Evolutionary conservation across 192 early-diverging fungal species (phyloP), one percentile per base, ranked within the genome.

Genomic region (Mortierella alpina): DNA sequence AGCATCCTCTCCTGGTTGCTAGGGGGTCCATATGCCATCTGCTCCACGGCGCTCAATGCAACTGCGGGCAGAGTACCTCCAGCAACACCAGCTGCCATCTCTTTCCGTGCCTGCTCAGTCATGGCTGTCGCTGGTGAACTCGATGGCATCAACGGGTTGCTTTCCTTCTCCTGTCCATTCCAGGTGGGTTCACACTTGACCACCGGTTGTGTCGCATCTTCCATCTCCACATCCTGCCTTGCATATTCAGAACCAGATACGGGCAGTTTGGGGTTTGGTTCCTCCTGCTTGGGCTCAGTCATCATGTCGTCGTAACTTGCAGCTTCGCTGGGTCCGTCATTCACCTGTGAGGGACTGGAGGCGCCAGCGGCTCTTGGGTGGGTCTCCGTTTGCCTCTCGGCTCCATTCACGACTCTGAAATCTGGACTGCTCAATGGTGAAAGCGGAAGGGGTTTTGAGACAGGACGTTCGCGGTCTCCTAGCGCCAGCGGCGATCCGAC

Each of bases 401-500:
- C 66, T 17, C 20, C 20, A 7, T 23, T 10, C 7, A 59, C 47
- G 12, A 13, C 56, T 18, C 18, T 17, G 1, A 48, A 2, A 7
- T 58, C 48, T 42, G 63, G 72, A 42, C 72, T 66, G 40, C 64
- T 53, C 12, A 66, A 31, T 47, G 64, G 63, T 41, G 58, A 74
- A 42, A 74, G 72, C 14, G 64, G 71, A 7, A 63, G 65, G n/a
- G 23, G 55, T 23, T 41, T 48, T 20, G 20, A 10, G 8, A 40
- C 39, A 39, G 7, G 57, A 10, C 10, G 57, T 31, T 47, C 31
- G n/a, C 44, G 50, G 7, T 61, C 50, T 2, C 44, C 44, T 39
- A 23, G n/a, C 5, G 65, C 41, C 13, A 56, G 45, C 48, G 66
- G 59, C 0, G 65, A 56, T 18, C 59, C 61, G 23, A 23, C 23